Evolutionary conservation across 2,329 filamentous ascomycete species (phyloP), one percentile per base, ranked within the genome.

Genomic region (Hypoxylon sp.): DNA sequence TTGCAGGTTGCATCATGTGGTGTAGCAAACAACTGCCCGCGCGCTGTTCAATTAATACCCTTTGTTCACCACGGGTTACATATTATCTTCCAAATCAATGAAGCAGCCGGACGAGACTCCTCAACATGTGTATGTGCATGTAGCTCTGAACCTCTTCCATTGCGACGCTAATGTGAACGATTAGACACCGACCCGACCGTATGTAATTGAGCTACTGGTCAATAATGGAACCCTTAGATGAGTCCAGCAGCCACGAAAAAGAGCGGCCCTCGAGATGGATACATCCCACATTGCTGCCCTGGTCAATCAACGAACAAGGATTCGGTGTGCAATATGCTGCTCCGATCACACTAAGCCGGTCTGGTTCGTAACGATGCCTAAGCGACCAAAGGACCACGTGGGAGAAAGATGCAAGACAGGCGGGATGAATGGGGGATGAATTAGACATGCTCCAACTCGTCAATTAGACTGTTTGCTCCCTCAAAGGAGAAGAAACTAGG

Each of bases 21-120:
- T 69, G 71, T 71, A 71, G 67, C 69, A 70, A 71, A 69, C 64
- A 67, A 50, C 28, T 33, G 45, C 33, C 64, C 51, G 20, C 51
- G 20, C 44, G 12, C 26, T 40, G 26, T 60, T 18, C 24, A 26
- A 54, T 63, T 38, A 64, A 59, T 59, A 38, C 38, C 24, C 51
- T 57, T 64, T 55, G 59, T 60, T 60, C 53, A 57, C 49, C 40
- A 28, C 57, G 11, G 4, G 12, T 33, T n/a, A n/a, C 24, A 26
- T 45, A 38, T 26, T 14, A 4, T 30, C 28, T 28, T 28, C 14
- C 45, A 20, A 22, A 5, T 16, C 12, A 3, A 18, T 20, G 16
- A 51, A 18, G 24, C 40, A 42, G n/a, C 20, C 28, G n/a, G 50
- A 32, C 33, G 24, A 50, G 9, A 50, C 24, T 50, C 32, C 8